Evolutionary conservation across 768 basidiomycete species (phyloP).

Genomic region (Rhizopogon vesiculosus): DNA sequence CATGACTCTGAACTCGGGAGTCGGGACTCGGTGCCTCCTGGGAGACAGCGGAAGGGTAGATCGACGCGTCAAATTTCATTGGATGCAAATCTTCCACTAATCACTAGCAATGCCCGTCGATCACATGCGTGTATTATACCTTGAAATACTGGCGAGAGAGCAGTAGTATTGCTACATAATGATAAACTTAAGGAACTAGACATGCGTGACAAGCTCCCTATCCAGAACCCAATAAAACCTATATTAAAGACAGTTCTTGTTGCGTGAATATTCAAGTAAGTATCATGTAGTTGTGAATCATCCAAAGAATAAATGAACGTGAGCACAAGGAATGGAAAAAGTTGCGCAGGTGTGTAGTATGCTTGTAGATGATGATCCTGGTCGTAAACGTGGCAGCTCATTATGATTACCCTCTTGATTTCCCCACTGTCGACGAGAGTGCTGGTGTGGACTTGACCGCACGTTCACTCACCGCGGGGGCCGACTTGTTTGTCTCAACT

Average conservation of each 20-base stretch:
- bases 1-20: too few species aligned
- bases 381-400: background rate
- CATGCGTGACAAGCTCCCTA: background rate
- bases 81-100: too few species aligned
- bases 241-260: constrained; percentile 37
- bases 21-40: too few species aligned
- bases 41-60: too few species aligned
- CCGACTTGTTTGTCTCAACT: background rate
- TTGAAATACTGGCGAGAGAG: too few species aligned
- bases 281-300: constrained; percentile 25
- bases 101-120: too few species aligned
- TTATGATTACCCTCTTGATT: background rate
- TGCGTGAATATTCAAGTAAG: constrained; percentile 50
- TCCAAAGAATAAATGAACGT: constrained; percentile 5
- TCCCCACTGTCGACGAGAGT: background rate
- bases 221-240: constrained; percentile 7
- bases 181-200: background rate
- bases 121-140: too few species aligned
- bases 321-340: constrained; percentile 7
- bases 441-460: constrained; percentile 5
- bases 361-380: background rate
- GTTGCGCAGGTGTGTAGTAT: background rate
- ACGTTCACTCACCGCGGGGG: background rate
- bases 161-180: too few species aligned
- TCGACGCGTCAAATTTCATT: too few species aligned